Evolutionary conservation across 495 filamentous ascomycete species (phyloP), one percentile per base, ranked within the genome.

Genomic region (Penicillium silybi): DNA sequence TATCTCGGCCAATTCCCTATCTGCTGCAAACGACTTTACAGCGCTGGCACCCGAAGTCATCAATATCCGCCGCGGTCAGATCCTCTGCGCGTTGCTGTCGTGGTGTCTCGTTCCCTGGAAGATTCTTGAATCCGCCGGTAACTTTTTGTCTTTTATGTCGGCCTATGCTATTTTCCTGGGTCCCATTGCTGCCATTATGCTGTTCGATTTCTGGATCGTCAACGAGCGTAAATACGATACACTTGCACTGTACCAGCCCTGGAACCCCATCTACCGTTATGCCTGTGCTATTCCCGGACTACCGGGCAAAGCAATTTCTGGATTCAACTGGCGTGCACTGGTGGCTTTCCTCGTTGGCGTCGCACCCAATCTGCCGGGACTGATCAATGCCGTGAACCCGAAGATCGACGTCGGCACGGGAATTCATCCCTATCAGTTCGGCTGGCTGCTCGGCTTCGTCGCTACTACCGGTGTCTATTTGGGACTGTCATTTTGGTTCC

Each of bases 161-260:
- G 80, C 79, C 1, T 84, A 85, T 46, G 76, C 80, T 15, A 78
- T 88, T 29, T 88, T 90, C 69, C 73, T 89, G 3, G 85, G 79
- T 0, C 85, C 86, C 0, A 83, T 90, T 41, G 83, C 80, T 9
- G 81, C 80, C 11, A 84, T 88, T 50, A 80, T 90, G 69, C 69
- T 80, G 0, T 74, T 76, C 16, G 86, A 90, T 58, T 89, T 79
- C 65, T 89, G 84, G 85, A 59, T 85, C 44, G 64, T 89, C 15
- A 83, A 88, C 55, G 61, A 58, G n/a, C 61, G 73, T 27, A 73
- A 78, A 39, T 83, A 85, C 57, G 83, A 89, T 60, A 74, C 80
- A 0, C 75, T 81, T 9, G 73, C 73, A 13, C 46, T 79, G 11
- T 79, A 77, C 50, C 70, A 73, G 59, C 72, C 67, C 0, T 23